Conservation (phyloP, 176 grass and related monocot genomes). For the Zoysia japonica region DNA sequence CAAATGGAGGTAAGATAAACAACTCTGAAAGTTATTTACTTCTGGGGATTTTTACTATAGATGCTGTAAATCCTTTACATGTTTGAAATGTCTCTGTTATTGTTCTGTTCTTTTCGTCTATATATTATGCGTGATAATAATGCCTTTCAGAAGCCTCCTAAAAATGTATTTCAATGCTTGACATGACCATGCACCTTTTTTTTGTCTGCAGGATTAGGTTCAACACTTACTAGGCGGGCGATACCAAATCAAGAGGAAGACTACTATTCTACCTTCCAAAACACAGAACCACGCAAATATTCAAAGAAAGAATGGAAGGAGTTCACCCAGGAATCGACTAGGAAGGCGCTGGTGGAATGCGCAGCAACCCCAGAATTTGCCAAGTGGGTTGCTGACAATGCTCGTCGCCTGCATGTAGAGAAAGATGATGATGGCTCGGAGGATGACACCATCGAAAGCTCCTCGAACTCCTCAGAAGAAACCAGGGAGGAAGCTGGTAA, state of each 20-base stretch:
- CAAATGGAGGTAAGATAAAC: conserved; percentile 54
- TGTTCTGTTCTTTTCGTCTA: neutral
- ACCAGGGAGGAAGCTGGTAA: conserved; percentile 45
- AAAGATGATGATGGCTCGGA: conserved; percentile 48
- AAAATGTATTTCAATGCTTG: neutral
- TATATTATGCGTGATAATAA: neutral
- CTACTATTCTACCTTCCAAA: conserved; percentile 84
- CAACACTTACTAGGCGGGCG: conserved; percentile 37
- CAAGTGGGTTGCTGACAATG: conserved; percentile 77
- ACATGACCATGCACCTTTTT: conserved; percentile 3
- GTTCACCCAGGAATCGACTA: conserved; percentile 74
- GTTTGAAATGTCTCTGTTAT: conserved; percentile 13
- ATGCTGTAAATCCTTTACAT: neutral
- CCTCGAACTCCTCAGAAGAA: conserved; percentile 70
- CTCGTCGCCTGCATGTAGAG: conserved; percentile 58
- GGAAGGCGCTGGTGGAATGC: conserved; percentile 52
- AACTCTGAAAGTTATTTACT: neutral
- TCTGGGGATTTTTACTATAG: neutral
- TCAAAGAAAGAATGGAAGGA: conserved; percentile 80
- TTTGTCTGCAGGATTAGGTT: conserved; percentile 42
- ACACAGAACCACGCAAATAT: conserved; percentile 58
- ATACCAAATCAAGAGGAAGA: conserved; percentile 46
- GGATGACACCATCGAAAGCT: conserved; percentile 61
- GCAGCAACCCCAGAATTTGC: conserved; percentile 71
- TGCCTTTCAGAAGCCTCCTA: neutral